These are phyloP conservation scores for Pseudoneurospora amorphoporcata DNA, from an alignment of 495 filamentous ascomycete genomes.

Conservation along the genomic window DNA sequence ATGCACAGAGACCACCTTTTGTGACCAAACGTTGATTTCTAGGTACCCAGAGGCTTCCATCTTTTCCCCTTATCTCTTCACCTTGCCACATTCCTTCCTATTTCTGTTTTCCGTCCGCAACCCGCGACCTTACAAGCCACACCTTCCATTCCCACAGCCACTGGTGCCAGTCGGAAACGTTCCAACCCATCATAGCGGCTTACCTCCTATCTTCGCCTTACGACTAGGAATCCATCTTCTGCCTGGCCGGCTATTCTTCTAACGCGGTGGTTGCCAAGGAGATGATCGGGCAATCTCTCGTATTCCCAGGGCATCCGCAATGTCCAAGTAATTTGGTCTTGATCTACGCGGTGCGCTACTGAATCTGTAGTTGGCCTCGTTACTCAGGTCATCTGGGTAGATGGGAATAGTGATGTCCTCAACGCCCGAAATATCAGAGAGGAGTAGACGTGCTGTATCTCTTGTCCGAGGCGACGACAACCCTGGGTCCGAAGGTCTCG, in stretches of 20 bases:
- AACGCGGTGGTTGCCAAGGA: neutral
- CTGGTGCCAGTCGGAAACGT: neutral
- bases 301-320: neutral
- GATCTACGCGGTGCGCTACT: neutral
- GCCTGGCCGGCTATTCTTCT: neutral
- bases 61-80: neutral
- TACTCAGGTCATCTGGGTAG: neutral
- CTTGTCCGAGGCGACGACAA: neutral
- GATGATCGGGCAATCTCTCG: neutral
- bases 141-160: neutral
- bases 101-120: neutral
- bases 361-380: neutral
- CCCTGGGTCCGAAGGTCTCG: neutral
- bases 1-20: neutral
- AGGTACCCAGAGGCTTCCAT: neutral
- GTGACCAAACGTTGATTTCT: neutral
- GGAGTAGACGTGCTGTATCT: neutral
- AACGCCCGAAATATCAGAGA: neutral
- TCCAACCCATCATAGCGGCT: neutral
- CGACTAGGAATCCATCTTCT: neutral
- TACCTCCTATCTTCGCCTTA: neutral
- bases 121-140: neutral
- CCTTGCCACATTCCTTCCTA: neutral
- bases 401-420: neutral
- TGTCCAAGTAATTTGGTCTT: neutral